Base-by-base conservation (phyloP, 1,284 basidiomycete genomes). In the Ganoderma sp. region DNA sequence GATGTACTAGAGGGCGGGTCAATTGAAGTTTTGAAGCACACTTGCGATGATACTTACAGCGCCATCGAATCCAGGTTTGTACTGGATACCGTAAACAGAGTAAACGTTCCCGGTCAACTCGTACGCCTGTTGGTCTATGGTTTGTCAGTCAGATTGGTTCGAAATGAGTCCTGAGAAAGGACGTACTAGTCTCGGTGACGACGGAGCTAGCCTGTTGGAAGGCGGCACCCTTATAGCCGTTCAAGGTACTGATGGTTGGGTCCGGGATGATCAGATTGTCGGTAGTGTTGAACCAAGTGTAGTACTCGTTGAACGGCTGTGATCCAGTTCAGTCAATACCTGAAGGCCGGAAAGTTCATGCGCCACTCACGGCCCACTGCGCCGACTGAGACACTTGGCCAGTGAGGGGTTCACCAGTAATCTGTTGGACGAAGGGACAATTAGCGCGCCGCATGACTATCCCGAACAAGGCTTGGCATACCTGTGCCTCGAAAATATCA, bases 1-100 rank as follows among this genome's bases (percentile, higher is more conserved):
- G 73, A 97, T 92, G 77, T 95, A 95, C 83, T 93, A 79, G 19
- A 64, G 65, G 19, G 3, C 43, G 92, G 78, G 95, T 88, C 54
- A 92, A 10, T 48, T 62, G 17, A 7, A 22, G 37, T n/a, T 42
- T 19, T 12, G 15, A 39, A 42, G 8, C 19, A 12, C 25, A 43
- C 54, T 43, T n/a, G 48, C 39, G 22, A 34, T 2, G 41, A 25
- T 14, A 69, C 71, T 71, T 61, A 83, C 81, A n/a, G 74, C 81
- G 57, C 77, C 73, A 66, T 80, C 78, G 52, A 80, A 81, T 2
- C 82, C 85, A 2, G 84, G 82, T 54, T 80, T 72, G 73, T 89
- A 90, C 76, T 92, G 90, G 73, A 87, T 88, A 0, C 89, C 91
- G 73, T 91, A 92, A 2, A 84, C 75, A 3, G 85, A 82, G 75